phyloP scores from a whole-genome alignment of 2,329 filamentous ascomycete genomes.

The Paraconiothyrium sp. region DNA sequence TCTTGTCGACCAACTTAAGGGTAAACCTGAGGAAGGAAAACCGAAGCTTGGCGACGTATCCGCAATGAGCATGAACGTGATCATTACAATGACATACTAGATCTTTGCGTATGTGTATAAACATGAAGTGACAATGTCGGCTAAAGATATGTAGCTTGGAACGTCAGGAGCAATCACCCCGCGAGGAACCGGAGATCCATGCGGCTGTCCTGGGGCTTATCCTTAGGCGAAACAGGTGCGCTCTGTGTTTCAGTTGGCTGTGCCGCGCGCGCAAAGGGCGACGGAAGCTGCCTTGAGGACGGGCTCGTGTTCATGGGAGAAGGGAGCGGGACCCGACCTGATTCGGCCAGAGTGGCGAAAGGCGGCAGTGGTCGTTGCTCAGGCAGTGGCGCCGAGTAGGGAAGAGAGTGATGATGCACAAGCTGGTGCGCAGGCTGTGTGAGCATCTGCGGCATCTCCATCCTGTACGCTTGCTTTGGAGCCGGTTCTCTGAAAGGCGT shows the following conservation, averaged over 20 bases:
- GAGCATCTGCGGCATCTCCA: slow-evolving; percentile 41
- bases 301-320: slow-evolving; percentile 40
- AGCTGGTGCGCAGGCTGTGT: slow-evolving; percentile 43
- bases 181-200: slow-evolving; percentile 47
- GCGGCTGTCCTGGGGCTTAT: slow-evolving; percentile 33
- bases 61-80: not conserved
- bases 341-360: slow-evolving; percentile 45
- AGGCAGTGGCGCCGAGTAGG: slow-evolving; percentile 35
- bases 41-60: not conserved
- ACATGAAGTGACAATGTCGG: not conserved
- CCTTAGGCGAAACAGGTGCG: slow-evolving; percentile 45
- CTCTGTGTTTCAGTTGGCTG: slow-evolving; percentile 36
- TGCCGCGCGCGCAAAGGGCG: slow-evolving; percentile 36
- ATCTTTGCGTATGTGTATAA: not conserved
- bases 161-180: slow-evolving; percentile 31
- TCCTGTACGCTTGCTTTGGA: slow-evolving; percentile 31
- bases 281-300: slow-evolving; percentile 42
- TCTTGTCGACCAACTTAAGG: slow-evolving; percentile 18
- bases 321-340: slow-evolving; percentile 35
- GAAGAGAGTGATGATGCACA: slow-evolving; percentile 44
- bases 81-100: slow-evolving; percentile 5
- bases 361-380: slow-evolving; percentile 43
- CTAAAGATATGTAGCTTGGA: not conserved
- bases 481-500: slow-evolving; percentile 38
- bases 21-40: slow-evolving; percentile 8